Evolutionary conservation across 2,329 filamentous ascomycete species (phyloP).

Genomic region (Verticillium klebahnii): DNA sequence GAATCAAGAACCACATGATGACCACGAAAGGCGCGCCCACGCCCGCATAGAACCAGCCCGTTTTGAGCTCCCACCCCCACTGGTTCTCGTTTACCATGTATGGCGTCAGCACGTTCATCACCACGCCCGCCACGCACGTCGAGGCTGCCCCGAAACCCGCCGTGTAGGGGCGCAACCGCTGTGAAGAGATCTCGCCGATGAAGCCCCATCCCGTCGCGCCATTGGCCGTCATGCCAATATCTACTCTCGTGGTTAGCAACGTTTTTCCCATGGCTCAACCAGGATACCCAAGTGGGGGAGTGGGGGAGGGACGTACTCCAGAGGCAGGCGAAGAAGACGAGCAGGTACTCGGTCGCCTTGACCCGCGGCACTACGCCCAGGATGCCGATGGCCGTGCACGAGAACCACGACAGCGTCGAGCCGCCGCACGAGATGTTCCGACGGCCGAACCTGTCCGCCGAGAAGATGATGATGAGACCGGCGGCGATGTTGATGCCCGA

Average conservation of each 20-base stretch:
- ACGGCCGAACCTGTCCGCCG: slow-evolving; percentile 13
- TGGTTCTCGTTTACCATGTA: slow-evolving; percentile 26
- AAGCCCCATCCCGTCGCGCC: slow-evolving; percentile 23
- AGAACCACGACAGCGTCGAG: slow-evolving; percentile 11
- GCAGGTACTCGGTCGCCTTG: slow-evolving; percentile 10
- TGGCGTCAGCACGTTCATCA: slow-evolving; percentile 19
- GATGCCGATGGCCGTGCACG: slow-evolving; percentile 14
- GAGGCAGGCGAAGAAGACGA: slow-evolving; percentile 18
- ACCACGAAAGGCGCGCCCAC: slow-evolving; percentile 20
- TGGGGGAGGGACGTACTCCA: slow-evolving; percentile 14
- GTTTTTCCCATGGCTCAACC: neutral
- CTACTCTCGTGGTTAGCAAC: slow-evolving; percentile 2
- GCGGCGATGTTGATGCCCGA: slow-evolving; percentile 16
- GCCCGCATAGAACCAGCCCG: slow-evolving; percentile 24
- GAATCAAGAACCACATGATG: slow-evolving; percentile 19
- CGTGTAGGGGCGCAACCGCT: slow-evolving; percentile 25
- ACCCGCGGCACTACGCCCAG: slow-evolving; percentile 12
- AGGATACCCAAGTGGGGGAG: neutral
- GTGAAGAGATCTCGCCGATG: slow-evolving; percentile 29
- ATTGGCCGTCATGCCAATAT: slow-evolving; percentile 19
- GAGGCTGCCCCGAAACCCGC: slow-evolving; percentile 23
- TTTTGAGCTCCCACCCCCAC: slow-evolving; percentile 26
- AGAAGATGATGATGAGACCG: slow-evolving; percentile 10
- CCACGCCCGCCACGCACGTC: slow-evolving; percentile 15
- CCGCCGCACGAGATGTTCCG: slow-evolving; percentile 13